phyloP scores from a whole-genome alignment of 179 eudicot genomes.

The Silene noctiflora region DNA sequence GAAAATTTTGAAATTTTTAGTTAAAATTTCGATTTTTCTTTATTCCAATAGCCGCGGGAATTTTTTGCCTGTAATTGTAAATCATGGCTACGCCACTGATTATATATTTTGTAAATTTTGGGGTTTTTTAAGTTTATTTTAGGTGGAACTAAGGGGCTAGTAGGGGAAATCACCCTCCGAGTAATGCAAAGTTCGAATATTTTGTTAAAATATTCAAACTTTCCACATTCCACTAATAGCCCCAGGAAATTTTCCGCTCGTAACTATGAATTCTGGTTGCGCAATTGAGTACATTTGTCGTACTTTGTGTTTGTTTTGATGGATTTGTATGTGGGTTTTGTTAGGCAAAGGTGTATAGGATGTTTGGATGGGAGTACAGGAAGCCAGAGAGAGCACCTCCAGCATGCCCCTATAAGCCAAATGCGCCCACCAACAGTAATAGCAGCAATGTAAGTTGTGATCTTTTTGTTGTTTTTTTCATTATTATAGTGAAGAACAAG shows the following conservation, averaged over 20 bases:
- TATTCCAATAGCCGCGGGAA: no score
- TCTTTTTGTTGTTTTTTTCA: neutral
- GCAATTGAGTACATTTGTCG: neutral
- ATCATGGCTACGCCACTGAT: no score
- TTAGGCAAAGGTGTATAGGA: slow-evolving; percentile 62
- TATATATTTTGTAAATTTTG: neutral
- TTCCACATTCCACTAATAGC: no score
- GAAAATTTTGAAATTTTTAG: no score
- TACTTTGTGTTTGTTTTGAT: slow-evolving; percentile 1
- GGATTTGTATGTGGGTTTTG: neutral
- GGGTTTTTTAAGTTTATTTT: no score
- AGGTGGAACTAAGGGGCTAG: no score
- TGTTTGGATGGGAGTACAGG: slow-evolving; percentile 77
- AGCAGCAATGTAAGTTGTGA: slow-evolving; percentile 34
- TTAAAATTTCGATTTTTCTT: no score
- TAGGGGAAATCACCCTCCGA: no score
- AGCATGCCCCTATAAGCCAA: slow-evolving; percentile 76
- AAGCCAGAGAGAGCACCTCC: slow-evolving; percentile 81
- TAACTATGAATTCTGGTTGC: neutral
- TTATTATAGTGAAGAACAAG: neutral
- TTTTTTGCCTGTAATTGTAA: no score
- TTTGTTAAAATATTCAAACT: no score
- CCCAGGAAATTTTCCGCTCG: no score
- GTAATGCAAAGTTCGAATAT: no score
- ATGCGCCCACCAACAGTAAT: slow-evolving; percentile 37